Base-by-base conservation (phyloP, 495 filamentous ascomycete genomes). In the Aspergillus egyptiacus region DNA sequence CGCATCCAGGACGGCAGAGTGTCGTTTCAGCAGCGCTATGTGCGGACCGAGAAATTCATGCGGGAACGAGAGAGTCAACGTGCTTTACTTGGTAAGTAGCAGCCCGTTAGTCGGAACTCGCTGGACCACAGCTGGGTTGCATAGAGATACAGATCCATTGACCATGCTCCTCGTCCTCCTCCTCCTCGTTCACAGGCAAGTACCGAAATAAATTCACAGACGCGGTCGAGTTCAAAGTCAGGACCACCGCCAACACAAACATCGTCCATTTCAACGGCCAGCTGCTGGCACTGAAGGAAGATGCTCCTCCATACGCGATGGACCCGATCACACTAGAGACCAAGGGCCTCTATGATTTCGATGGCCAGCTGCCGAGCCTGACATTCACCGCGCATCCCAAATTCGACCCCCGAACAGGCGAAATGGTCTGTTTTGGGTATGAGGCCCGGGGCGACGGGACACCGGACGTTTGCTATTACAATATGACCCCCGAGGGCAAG, bases 381-480 rank as follows among this genome's bases (percentile, higher is more conserved):
- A 81, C 76, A 0, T 81, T 83, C 49, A 79, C 78, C 0, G 80
- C 80, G 1, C 80, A 83, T 51, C 80, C 80, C 0, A 83, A 83
- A 55, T 64, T 80, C 39, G 79, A 81, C 48, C 80, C 79, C 1
- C 63, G 62, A 11, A 81, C 73, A 1, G 72, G 73, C 9, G 80
- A 83, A 57, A 69, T 82, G 67, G 49, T 80, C 5, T 74, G 70
- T 33, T 79, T 78, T 22, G 41, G 41, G 4, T 45, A 45, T 20
- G 41, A 45, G 11, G 41, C 48, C 7, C 25, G 28, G 6, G 67
- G 69, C 1, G 62, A 76, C 40, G 70, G 72, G 0, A 68, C 64
- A 0, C 58, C 61, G 1, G 78, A 80, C 35, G 65, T 79, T n/a
- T 68, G 65, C 10, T 66, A 70, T 0, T 80, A 74, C 64, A 71